Conservation (phyloP, 352 stramenopile genomes). For the Phytophthora meadii region DNA sequence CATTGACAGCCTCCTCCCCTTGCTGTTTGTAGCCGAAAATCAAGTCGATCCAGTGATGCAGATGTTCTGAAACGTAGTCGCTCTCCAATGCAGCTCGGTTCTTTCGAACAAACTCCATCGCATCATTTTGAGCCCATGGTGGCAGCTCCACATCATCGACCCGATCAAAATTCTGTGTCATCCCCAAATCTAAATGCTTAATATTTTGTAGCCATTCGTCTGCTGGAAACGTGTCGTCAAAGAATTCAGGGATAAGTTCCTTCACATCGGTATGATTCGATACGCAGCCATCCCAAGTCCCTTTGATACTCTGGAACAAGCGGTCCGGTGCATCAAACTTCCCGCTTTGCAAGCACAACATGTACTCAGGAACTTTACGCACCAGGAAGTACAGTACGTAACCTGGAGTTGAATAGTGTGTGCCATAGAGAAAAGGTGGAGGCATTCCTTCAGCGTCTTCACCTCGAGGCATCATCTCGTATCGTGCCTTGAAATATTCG, state of each 20-base stretch:
- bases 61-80: constrained; percentile 94
- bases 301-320: constrained; percentile 95
- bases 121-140: constrained; percentile 92
- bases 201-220: constrained; percentile 96
- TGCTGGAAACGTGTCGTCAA: constrained; percentile 82
- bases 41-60: constrained; percentile 98
- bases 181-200: constrained; percentile 97
- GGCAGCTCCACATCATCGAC: constrained; percentile 94
- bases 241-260: constrained; percentile 99
- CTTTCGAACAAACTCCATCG: constrained; percentile 91
- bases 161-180: constrained; percentile 79
- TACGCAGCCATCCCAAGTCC: constrained; percentile 91
- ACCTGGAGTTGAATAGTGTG: constrained; percentile 91
- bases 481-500: constrained; percentile 89
- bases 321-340: constrained; percentile 99
- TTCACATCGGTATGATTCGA: constrained; percentile 96
- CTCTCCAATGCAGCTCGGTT: constrained; percentile 96
- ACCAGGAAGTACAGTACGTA: constrained; percentile 99
- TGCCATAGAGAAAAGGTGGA: constrained; percentile 98
- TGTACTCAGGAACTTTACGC: constrained; percentile 95
- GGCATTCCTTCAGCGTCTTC: constrained; percentile 81
- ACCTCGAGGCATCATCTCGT: constrained; percentile 88
- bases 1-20: constrained; percentile 88
- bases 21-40: constrained; percentile 98
- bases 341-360: constrained; percentile 96